Conservation (phyloP, 2,329 filamentous ascomycete genomes). For the Botrytis fragariae region DNA sequence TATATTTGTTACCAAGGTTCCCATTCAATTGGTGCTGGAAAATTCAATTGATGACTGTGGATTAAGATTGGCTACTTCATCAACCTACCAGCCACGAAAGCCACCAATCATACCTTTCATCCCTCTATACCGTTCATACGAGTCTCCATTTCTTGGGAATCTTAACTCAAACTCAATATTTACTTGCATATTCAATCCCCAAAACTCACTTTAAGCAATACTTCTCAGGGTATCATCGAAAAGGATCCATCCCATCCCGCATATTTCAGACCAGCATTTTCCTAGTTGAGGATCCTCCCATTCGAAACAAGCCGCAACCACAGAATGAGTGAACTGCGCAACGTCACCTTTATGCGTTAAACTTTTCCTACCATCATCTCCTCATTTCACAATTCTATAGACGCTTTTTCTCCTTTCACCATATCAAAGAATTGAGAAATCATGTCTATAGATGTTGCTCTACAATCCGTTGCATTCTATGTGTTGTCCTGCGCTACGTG, state of each 20-base stretch:
- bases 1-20: background rate
- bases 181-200: background rate
- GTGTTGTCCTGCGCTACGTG: constrained; percentile 77
- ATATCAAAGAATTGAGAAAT: background rate
- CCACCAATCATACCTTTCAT: background rate
- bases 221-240: background rate
- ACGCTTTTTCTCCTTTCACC: background rate
- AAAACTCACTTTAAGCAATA: background rate
- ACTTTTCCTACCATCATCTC: background rate
- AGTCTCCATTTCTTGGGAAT: background rate
- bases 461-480: constrained; percentile 78
- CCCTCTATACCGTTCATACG: background rate
- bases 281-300: background rate
- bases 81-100: background rate
- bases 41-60: background rate
- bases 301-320: constrained; percentile 10
- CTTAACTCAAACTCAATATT: background rate
- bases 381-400: background rate
- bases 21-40: background rate
- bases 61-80: background rate
- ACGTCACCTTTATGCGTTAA: constrained; percentile 16
- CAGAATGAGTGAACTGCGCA: constrained; percentile 17
- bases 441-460: constrained; percentile 56
- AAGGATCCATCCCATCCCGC: background rate
- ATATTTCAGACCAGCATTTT: background rate